Percentiles rank a stretch among this genome's conserved stretches.
Conservation (phyloP, 2,329 filamentous ascomycete species). For the Phoma sp. region DNA sequence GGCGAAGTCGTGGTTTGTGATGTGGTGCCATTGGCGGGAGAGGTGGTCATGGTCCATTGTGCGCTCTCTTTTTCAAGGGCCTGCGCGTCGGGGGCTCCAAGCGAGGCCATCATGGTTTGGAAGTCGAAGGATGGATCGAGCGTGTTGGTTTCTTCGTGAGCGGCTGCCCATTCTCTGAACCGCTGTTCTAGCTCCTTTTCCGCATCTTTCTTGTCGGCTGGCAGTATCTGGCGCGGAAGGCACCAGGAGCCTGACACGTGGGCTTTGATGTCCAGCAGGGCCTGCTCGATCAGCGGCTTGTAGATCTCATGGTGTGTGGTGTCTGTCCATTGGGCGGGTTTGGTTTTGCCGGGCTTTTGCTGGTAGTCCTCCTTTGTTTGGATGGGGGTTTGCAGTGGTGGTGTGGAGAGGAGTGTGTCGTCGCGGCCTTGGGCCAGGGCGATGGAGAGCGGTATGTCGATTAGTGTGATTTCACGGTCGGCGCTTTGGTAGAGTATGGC, state of each 20-base stretch:
- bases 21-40: not conserved
- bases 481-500: conserved; percentile 61
- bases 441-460: conserved; percentile 75
- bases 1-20: conserved; percentile 6
- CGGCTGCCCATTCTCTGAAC: conserved; percentile 41
- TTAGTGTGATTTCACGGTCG: conserved; percentile 59
- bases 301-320: conserved; percentile 47
- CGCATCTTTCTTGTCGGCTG: conserved; percentile 19
- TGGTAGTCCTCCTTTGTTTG: conserved; percentile 56
- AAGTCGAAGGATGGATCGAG: conserved; percentile 35
- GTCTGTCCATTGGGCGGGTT: conserved; percentile 46
- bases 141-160: conserved; percentile 27
- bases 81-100: conserved; percentile 32
- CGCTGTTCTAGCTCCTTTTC: conserved; percentile 39
- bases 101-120: conserved; percentile 44
- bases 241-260: conserved; percentile 37
- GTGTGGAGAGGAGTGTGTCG: conserved; percentile 55
- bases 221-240: conserved; percentile 30
- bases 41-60: conserved; percentile 31
- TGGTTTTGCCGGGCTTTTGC: conserved; percentile 57
- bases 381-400: conserved; percentile 56
- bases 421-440: conserved; percentile 66
- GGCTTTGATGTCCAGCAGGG: conserved; percentile 43
- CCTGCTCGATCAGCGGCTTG: conserved; percentile 46
- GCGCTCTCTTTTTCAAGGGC: conserved; percentile 22